A percentile compares a stretch with the other conserved stretches of the same genome.
Conservation (phyloP, 2,329 filamentous ascomycete species). For the Claviceps sp. region DNA sequence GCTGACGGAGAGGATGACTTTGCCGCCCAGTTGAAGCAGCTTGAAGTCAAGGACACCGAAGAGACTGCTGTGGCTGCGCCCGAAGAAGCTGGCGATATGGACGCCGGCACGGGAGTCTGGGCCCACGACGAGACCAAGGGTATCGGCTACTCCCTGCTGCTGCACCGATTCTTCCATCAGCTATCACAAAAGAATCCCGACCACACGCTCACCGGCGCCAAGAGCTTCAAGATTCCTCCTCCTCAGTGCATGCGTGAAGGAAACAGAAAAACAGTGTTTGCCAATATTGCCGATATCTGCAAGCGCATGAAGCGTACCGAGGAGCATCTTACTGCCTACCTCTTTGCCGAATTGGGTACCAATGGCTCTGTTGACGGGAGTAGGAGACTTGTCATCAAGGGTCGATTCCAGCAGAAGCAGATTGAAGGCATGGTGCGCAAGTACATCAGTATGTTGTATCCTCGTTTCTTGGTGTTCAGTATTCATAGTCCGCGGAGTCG, state of each 20-base stretch:
- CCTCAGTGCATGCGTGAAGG: conserved; percentile 98
- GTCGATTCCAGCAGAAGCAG: conserved; percentile 99
- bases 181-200: conserved; percentile 95
- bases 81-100: conserved; percentile 59
- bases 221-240: conserved; percentile 98
- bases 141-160: conserved; percentile 75
- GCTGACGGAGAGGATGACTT: conserved; percentile 50
- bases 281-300: conserved; percentile 97
- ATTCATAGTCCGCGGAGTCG: not conserved
- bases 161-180: conserved; percentile 87
- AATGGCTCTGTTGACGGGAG: conserved; percentile 89
- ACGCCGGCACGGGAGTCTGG: conserved; percentile 84
- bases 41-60: conserved; percentile 54
- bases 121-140: conserved; percentile 62
- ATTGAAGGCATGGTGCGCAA: conserved; percentile 93
- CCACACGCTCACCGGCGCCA: conserved; percentile 73
- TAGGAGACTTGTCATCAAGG: conserved; percentile 92
- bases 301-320: conserved; percentile 99
- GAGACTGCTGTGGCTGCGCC: conserved; percentile 33
- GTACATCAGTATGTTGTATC: conserved; percentile 63
- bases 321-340: conserved; percentile 91
- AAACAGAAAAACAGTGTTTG: conserved; percentile 99
- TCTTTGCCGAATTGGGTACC: conserved; percentile 97
- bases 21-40: conserved; percentile 46
- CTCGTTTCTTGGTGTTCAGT: not conserved